Percentiles rank a stretch among this genome's conserved stretches.
Evolutionary conservation across 2,329 filamentous ascomycete species (phyloP).

Genomic region (Sporothrix protearum): DNA sequence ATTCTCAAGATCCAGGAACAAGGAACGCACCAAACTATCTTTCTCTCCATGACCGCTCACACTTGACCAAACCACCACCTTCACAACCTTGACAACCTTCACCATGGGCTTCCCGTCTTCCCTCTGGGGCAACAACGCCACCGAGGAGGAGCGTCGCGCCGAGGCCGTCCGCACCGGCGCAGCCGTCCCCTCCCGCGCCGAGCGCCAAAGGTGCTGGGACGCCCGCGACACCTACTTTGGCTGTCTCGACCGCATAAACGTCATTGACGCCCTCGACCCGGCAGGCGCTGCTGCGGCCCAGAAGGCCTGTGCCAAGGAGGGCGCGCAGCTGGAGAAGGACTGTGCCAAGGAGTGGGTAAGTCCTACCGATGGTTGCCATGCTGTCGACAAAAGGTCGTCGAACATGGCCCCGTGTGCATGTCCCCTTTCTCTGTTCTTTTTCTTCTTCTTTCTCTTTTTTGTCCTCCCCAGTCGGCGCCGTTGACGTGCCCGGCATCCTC

Average conservation of each 20-base stretch:
- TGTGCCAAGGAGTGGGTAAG: conserved; percentile 89
- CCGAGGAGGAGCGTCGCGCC: conserved; percentile 46
- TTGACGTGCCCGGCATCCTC: too few relatives aligned
- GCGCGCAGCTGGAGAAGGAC: conserved; percentile 68
- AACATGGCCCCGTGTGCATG: too few relatives aligned
- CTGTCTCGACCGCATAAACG: conserved; percentile 77
- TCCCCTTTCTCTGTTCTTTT: not conserved
- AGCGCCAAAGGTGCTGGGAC: conserved; percentile 83
- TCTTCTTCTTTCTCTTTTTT: too few relatives aligned
- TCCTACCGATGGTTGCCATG: conserved; percentile 28
- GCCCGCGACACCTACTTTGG: conserved; percentile 82
- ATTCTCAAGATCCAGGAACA: too few relatives aligned
- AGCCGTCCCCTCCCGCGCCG: conserved; percentile 78
- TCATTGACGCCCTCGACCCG: conserved; percentile 63
- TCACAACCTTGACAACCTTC: not conserved
- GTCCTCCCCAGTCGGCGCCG: not conserved
- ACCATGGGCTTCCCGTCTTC: conserved; percentile 50
- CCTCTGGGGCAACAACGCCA: conserved; percentile 33
- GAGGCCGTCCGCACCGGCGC: conserved; percentile 54
- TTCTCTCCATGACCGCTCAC: not conserved
- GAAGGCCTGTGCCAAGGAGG: conserved; percentile 42
- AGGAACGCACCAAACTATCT: too few relatives aligned
- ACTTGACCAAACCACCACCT: not conserved
- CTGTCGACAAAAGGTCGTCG: not conserved
- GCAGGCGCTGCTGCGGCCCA: conserved; percentile 40